Evolutionary conservation across 441 rosid species (phyloP).

Genomic region (Brassica balearica): DNA sequence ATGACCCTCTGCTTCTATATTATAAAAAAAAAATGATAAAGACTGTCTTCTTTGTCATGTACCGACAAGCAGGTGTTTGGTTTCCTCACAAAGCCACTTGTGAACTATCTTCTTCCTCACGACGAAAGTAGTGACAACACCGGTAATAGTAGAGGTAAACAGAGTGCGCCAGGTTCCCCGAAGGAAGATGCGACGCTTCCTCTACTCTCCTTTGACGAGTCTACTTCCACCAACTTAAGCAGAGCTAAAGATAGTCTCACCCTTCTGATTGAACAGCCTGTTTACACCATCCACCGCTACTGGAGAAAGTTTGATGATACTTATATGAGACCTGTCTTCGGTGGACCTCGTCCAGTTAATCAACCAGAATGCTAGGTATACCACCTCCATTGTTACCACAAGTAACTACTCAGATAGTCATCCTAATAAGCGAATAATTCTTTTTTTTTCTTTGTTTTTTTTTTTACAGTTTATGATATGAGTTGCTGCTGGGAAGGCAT

Average conservation of each 20-base stretch:
- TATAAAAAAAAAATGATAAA: neutral
- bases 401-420: slow-evolving; percentile 14
- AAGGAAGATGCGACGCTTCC: slow-evolving; percentile 66
- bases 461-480: slow-evolving; percentile 19
- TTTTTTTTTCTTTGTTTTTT: neutral
- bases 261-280: slow-evolving; percentile 79
- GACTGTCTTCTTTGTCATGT: neutral
- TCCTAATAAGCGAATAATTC: neutral
- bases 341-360: slow-evolving; percentile 58
- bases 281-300: slow-evolving; percentile 74
- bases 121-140: slow-evolving; percentile 25
- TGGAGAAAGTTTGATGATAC: slow-evolving; percentile 88
- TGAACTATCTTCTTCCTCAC: slow-evolving; percentile 62
- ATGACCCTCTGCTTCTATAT: neutral
- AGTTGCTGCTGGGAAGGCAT: slow-evolving; percentile 5
- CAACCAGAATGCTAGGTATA: slow-evolving; percentile 55
- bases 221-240: slow-evolving; percentile 64
- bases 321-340: slow-evolving; percentile 90
- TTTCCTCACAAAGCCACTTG: slow-evolving; percentile 81
- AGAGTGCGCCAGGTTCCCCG: slow-evolving; percentile 51
- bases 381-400: slow-evolving; percentile 6
- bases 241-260: slow-evolving; percentile 76
- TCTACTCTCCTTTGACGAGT: slow-evolving; percentile 70
- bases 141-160: slow-evolving; percentile 7
- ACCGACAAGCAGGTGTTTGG: slow-evolving; percentile 72